Evolutionary conservation across 2,329 filamentous ascomycete genomes (phyloP).

Genomic region (Dendrostoma leiphaemia): DNA sequence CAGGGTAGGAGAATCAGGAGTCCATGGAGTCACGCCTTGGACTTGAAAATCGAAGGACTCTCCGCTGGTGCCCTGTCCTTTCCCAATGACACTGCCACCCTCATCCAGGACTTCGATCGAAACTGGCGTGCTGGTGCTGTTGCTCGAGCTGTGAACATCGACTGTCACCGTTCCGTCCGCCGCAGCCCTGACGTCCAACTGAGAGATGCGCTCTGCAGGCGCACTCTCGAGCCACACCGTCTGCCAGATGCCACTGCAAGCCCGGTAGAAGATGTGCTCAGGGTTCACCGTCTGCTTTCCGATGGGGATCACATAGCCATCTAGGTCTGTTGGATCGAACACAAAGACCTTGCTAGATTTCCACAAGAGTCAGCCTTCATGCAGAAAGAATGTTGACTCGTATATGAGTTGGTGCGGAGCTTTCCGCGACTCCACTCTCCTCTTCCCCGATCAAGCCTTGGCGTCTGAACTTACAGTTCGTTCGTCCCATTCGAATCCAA

Average conservation of each 20-base stretch:
- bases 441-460: too few relatives aligned
- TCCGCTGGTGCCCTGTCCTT: conserved; percentile 44
- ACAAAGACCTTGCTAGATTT: conserved; percentile 55
- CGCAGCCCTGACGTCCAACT: conserved; percentile 57
- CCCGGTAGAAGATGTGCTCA: conserved; percentile 67
- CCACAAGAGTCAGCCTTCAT: background rate
- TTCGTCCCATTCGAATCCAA: conserved; percentile 44
- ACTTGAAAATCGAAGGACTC: conserved; percentile 54
- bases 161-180: conserved; percentile 57
- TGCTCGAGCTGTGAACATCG: conserved; percentile 48
- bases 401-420: too few relatives aligned
- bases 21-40: conserved; percentile 59
- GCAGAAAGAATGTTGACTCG: too few relatives aligned
- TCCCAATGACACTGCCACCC: conserved; percentile 40
- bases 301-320: conserved; percentile 56
- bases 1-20: conserved; percentile 58
- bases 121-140: conserved; percentile 27
- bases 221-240: conserved; percentile 69
- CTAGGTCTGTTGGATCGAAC: conserved; percentile 63
- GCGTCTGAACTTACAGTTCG: conserved; percentile 45
- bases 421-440: too few relatives aligned
- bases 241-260: conserved; percentile 75
- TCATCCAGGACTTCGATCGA: conserved; percentile 34
- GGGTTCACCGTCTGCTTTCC: conserved; percentile 62
- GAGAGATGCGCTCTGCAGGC: conserved; percentile 53